Evolutionary conservation across 2,329 filamentous ascomycete genomes (phyloP).

Genomic region (Pseudophaeomoniella oleicola): DNA sequence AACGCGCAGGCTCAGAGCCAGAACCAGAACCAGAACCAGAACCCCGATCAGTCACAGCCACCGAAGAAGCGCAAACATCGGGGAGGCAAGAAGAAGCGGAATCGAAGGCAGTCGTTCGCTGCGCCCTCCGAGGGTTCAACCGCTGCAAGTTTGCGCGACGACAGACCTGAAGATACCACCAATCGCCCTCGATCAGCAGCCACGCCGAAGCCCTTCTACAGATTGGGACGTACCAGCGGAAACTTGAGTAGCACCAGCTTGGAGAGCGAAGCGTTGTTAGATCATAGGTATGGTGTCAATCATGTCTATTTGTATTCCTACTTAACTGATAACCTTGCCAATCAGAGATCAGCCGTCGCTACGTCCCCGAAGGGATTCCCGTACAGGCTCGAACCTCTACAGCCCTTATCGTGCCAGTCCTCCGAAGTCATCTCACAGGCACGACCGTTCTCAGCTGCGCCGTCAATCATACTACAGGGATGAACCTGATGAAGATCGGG

Average conservation of each 20-base stretch:
- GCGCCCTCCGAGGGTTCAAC: slow-evolving; percentile 43
- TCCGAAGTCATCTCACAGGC: slow-evolving; percentile 1
- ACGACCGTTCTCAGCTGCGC: slow-evolving; percentile 1
- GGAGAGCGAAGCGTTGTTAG: slow-evolving; percentile 74
- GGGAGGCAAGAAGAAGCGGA: slow-evolving; percentile 61
- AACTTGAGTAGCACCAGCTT: slow-evolving; percentile 73
- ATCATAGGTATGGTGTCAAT: slow-evolving; percentile 67
- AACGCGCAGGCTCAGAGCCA: slow-evolving; percentile 6
- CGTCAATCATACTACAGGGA: background rate
- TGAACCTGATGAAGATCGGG: slow-evolving; percentile 7
- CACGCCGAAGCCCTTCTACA: slow-evolving; percentile 37
- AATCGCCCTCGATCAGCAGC: slow-evolving; percentile 17
- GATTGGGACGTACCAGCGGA: slow-evolving; percentile 26
- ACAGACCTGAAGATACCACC: slow-evolving; percentile 25
- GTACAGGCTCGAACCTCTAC: slow-evolving; percentile 10
- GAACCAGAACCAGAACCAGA: slow-evolving; percentile 11
- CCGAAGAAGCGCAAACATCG: slow-evolving; percentile 59
- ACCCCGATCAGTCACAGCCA: slow-evolving; percentile 16
- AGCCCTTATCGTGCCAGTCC: slow-evolving; percentile 5
- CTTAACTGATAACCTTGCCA: too few relatives aligned
- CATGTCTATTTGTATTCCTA: too few relatives aligned
- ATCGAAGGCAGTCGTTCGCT: slow-evolving; percentile 69
- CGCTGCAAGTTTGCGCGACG: slow-evolving; percentile 15
- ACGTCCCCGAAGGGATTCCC: slow-evolving; percentile 46
- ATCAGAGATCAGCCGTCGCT: slow-evolving; percentile 47